Percentiles rank a stretch among this genome's conserved stretches.
Conservation (phyloP, 495 filamentous ascomycete genomes). For the Penicillium egyptiacum region DNA sequence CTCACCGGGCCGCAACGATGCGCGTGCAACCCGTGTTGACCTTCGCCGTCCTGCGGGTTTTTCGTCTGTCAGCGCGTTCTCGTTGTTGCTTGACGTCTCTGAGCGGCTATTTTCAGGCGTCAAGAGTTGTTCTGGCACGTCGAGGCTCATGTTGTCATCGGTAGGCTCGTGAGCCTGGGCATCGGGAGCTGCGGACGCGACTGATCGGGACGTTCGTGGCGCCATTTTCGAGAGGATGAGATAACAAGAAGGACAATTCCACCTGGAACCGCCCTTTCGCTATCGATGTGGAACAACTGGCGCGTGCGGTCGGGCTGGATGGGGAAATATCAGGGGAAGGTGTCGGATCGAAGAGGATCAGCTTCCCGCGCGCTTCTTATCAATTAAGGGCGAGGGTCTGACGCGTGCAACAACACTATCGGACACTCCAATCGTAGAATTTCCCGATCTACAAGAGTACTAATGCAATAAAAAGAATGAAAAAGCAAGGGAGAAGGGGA, state of each 20-base stretch:
- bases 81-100: constrained; percentile 52
- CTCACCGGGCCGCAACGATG: constrained; percentile 37
- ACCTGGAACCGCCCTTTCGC: constrained; percentile 17
- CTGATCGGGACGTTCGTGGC: constrained; percentile 28
- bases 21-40: constrained; percentile 47
- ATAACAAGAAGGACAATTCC: constrained; percentile 18
- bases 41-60: constrained; percentile 38
- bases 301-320: constrained; percentile 16
- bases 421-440: constrained; percentile 2
- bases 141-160: constrained; percentile 42
- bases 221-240: constrained; percentile 27
- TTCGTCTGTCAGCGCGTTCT: constrained; percentile 45
- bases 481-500: constrained; percentile 16
- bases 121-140: constrained; percentile 47
- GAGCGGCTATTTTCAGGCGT: constrained; percentile 51
- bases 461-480: constrained; percentile 6
- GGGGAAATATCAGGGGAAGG: constrained; percentile 29
- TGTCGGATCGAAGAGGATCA: constrained; percentile 27
- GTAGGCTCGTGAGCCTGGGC: constrained; percentile 31
- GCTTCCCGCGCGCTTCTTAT: constrained; percentile 36
- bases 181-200: constrained; percentile 39
- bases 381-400: constrained; percentile 34
- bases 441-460: neutral
- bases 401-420: constrained; percentile 35
- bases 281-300: constrained; percentile 14